phyloP scores from a whole-genome alignment of 495 filamentous ascomycete species.

The Apiosordaria backusii region DNA sequence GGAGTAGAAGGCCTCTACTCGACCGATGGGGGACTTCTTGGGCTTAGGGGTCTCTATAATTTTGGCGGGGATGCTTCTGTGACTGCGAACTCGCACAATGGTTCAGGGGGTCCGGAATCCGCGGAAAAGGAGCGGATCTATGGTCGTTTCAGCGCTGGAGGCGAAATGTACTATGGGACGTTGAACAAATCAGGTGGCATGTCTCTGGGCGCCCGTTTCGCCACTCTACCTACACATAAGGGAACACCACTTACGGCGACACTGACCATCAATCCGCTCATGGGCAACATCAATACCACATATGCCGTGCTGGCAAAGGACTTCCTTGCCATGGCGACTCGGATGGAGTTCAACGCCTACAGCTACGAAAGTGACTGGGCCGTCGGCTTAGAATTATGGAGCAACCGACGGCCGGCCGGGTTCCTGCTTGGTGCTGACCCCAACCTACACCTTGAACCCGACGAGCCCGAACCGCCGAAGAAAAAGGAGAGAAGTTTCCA shows the following conservation, averaged over 20 bases:
- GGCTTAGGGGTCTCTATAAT: conserved; percentile 86
- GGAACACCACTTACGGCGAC: conserved; percentile 90
- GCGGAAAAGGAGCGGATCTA: conserved; percentile 50
- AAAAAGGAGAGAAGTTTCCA: conserved; percentile 48
- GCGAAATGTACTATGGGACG: conserved; percentile 89
- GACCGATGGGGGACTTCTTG: conserved; percentile 85
- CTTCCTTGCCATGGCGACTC: conserved; percentile 77
- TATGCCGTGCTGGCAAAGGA: conserved; percentile 84
- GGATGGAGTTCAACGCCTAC: conserved; percentile 96
- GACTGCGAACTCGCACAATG: conserved; percentile 17
- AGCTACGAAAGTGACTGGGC: conserved; percentile 94
- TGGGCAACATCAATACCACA: conserved; percentile 83
- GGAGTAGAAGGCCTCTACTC: conserved; percentile 88
- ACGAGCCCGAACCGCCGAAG: conserved; percentile 22
- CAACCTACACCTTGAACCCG: conserved; percentile 19
- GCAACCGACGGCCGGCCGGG: conserved; percentile 43
- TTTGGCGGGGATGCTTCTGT: conserved; percentile 71
- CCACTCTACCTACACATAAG: conserved; percentile 81
- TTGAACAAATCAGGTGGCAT: conserved; percentile 86
- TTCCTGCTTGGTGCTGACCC: conserved; percentile 41
- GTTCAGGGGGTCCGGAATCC: conserved; percentile 19
- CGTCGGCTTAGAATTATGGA: conserved; percentile 88
- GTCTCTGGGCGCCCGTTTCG: conserved; percentile 76
- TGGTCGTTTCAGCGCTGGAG: conserved; percentile 75
- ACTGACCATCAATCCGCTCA: conserved; percentile 83